A percentile compares a stretch with the other conserved stretches of the same genome.
These are phyloP conservation scores for Populus deltoides DNA, from an alignment of 345 rosid genomes.

Conservation along the genomic window DNA sequence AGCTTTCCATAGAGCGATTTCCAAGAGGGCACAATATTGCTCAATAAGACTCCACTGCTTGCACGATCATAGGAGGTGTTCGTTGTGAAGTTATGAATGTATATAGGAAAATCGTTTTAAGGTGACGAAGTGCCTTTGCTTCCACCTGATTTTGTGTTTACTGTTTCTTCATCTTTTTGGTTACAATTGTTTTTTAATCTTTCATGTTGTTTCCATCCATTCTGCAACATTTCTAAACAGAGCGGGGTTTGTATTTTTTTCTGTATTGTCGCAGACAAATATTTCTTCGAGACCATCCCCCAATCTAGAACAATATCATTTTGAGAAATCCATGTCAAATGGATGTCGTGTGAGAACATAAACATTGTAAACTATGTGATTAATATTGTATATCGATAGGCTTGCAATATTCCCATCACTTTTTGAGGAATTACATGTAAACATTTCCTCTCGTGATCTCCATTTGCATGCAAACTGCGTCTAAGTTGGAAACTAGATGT, in stretches of 20 bases:
- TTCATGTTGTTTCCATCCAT: not conserved
- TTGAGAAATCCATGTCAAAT: not conserved
- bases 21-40: not conserved
- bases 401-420: not conserved
- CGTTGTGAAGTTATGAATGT: not conserved
- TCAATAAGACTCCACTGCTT: not conserved
- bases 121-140: not conserved
- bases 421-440: not conserved
- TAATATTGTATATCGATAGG: not conserved
- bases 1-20: not conserved
- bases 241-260: not conserved
- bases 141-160: not conserved
- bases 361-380: no score
- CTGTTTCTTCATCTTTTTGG: not conserved
- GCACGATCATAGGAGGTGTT: conserved; percentile 2
- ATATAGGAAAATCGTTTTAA: not conserved
- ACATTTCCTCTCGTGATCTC: not conserved
- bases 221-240: not conserved
- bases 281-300: not conserved
- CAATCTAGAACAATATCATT: not conserved
- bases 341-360: not conserved
- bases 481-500: not conserved
- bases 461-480: not conserved
- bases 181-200: no score
- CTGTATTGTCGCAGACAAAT: not conserved